A percentile compares a stretch with the other conserved stretches of the same genome.
Conservation (phyloP, 306 rosid genomes). For the Cyamopsis tetragonoloba region DNA sequence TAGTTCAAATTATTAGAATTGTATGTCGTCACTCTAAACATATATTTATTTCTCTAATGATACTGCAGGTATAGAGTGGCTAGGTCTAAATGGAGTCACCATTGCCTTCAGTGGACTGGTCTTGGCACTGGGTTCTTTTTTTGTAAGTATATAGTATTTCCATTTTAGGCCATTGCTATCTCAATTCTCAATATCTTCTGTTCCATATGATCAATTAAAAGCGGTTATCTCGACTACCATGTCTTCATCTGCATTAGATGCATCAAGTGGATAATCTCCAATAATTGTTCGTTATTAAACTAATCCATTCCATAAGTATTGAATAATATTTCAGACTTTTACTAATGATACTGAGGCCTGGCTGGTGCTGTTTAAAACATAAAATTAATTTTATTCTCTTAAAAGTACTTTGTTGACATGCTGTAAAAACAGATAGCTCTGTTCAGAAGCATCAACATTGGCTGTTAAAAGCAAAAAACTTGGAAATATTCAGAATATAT, state of each 20-base stretch:
- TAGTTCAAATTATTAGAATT: not conserved
- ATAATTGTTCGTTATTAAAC: not conserved
- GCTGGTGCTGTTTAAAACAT: not conserved
- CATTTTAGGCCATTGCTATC: not conserved
- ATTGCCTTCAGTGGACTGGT: conserved; percentile 37
- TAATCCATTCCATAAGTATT: not conserved
- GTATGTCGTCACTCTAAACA: not conserved
- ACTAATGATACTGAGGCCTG: not conserved
- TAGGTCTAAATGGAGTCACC: conserved; percentile 52
- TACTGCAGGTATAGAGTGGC: conserved; percentile 66
- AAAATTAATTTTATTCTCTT: not conserved
- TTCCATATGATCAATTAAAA: not conserved
- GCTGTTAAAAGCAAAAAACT: not conserved
- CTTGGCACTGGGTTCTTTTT: conserved; percentile 60
- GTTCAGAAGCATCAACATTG: not conserved
- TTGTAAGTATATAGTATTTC: conserved; percentile 52
- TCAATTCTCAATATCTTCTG: not conserved
- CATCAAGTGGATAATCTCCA: not conserved
- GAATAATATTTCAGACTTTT: not conserved
- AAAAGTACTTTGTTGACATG: not conserved
- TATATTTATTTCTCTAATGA: conserved; percentile 13
- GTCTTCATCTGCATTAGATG: conserved; percentile 10
- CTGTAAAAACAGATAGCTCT: not conserved
- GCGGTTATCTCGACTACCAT: not conserved
- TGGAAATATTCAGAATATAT: conserved; percentile 1